These are phyloP conservation scores for Syncephalis plumigaleata DNA, from an alignment of 371 early-diverging fungal genomes.

Conservation along the genomic window DNA sequence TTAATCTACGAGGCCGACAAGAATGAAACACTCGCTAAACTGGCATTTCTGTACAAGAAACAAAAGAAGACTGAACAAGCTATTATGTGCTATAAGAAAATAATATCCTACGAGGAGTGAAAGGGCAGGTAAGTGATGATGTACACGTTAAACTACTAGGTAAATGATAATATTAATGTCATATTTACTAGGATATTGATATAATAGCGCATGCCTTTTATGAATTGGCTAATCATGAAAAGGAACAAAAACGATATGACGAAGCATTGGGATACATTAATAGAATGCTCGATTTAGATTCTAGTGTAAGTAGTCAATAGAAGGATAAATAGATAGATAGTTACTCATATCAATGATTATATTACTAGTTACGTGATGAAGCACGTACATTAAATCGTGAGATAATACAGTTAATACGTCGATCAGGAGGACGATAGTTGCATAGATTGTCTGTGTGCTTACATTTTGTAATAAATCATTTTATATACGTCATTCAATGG, in stretches of 20 bases:
- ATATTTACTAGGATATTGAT: conserved; percentile 10
- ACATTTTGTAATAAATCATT: no score
- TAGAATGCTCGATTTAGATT: conserved; percentile 17
- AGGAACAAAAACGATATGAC: conserved; percentile 18
- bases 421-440: no score
- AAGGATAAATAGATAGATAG: not conserved
- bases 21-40: conserved; percentile 22
- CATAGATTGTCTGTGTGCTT: no score
- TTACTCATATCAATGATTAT: no score
- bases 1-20: conserved; percentile 29
- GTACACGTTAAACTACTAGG: not conserved
- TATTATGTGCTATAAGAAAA: conserved; percentile 31
- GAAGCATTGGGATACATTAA: conserved; percentile 24
- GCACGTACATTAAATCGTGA: conserved; percentile 22
- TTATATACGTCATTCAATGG: no score
- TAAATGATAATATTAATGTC: not conserved
- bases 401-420: conserved; percentile 5
- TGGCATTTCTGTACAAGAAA: conserved; percentile 36
- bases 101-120: conserved; percentile 14
- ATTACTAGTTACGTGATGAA: conserved; percentile 28
- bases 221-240: conserved; percentile 34
- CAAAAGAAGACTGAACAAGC: conserved; percentile 27
- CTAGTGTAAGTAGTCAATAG: conserved; percentile 14
- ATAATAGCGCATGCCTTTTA: conserved; percentile 35
- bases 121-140: conserved; percentile 19